Percentiles rank a stretch among this genome's conserved stretches.
Evolutionary conservation across 192 early-diverging fungal species (phyloP).

Genomic region (Rhizophagus sp.): DNA sequence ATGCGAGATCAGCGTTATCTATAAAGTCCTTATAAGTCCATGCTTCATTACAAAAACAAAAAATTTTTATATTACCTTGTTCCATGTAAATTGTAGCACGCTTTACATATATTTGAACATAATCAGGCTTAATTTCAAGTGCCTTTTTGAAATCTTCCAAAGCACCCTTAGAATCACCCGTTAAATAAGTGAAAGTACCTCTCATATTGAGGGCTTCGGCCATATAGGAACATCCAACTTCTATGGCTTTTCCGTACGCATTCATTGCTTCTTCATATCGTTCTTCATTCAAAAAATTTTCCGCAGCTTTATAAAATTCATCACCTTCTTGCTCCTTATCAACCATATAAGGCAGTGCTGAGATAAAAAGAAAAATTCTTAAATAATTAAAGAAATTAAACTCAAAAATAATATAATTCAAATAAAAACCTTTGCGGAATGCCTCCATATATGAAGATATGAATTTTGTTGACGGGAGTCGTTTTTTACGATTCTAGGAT

Average conservation of each 20-base stretch:
- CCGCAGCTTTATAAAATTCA: conserved; percentile 56
- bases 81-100: conserved; percentile 92
- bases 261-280: conserved; percentile 64
- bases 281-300: conserved; percentile 48
- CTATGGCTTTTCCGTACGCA: conserved; percentile 65
- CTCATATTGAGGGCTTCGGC: conserved; percentile 81
- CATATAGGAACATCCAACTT: conserved; percentile 51
- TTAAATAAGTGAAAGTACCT: conserved; percentile 88
- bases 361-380: background rate
- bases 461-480: conserved; percentile 90
- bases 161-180: conserved; percentile 76
- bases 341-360: background rate
- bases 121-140: conserved; percentile 71
- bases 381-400: background rate
- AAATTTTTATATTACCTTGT: conserved; percentile 44
- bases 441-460: conserved; percentile 94
- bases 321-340: conserved; percentile 45
- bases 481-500: conserved; percentile 56
- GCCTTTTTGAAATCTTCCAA: conserved; percentile 77
- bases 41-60: background rate
- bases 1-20: conserved; percentile 59
- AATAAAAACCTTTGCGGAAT: conserved; percentile 58
- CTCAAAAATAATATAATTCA: background rate
- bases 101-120: conserved; percentile 87
- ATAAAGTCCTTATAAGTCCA: background rate